Conservation (phyloP, 768 basidiomycete species). For the Lyophyllum atratum region DNA sequence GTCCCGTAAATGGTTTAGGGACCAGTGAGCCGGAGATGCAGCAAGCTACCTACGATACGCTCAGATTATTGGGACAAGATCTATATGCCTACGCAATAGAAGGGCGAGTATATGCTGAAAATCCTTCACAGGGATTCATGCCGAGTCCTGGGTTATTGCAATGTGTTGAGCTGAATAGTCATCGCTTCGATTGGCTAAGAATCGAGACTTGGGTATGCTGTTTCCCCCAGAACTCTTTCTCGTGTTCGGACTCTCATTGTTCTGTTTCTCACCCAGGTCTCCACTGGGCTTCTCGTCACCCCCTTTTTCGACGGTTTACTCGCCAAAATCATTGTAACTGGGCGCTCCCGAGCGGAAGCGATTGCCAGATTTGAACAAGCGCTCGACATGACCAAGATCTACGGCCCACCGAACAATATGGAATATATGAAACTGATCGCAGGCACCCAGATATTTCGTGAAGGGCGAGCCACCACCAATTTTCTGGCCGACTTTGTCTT, state of each 20-base stretch:
- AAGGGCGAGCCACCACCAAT: constrained; percentile 47
- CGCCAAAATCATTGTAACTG: constrained; percentile 61
- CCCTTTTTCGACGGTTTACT: constrained; percentile 60
- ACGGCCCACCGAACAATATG: constrained; percentile 64
- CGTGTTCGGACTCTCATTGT: neutral
- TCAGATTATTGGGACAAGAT: constrained; percentile 6
- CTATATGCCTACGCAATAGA: constrained; percentile 8
- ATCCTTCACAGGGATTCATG: constrained; percentile 55
- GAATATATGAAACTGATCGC: constrained; percentile 50
- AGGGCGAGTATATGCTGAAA: constrained; percentile 47
- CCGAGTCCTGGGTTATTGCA: constrained; percentile 69
- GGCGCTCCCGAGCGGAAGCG: constrained; percentile 44
- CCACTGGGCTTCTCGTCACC: constrained; percentile 52
- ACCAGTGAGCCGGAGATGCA: constrained; percentile 27
- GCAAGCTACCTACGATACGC: constrained; percentile 37
- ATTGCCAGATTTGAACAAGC: constrained; percentile 40
- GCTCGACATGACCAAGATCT: constrained; percentile 41
- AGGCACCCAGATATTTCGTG: constrained; percentile 35
- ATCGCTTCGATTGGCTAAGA: constrained; percentile 50
- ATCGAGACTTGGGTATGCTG: constrained; percentile 61
- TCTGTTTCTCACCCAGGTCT: constrained; percentile 31
- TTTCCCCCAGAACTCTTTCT: constrained; percentile 1
- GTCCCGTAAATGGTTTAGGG: constrained; percentile 6
- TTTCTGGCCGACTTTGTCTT: constrained; percentile 49
- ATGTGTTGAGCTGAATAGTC: constrained; percentile 38